Percentiles rank a stretch among this genome's conserved stretches.
Evolutionary conservation across 2,329 filamentous ascomycete species (phyloP).

Genomic region (Xylaria sp.): DNA sequence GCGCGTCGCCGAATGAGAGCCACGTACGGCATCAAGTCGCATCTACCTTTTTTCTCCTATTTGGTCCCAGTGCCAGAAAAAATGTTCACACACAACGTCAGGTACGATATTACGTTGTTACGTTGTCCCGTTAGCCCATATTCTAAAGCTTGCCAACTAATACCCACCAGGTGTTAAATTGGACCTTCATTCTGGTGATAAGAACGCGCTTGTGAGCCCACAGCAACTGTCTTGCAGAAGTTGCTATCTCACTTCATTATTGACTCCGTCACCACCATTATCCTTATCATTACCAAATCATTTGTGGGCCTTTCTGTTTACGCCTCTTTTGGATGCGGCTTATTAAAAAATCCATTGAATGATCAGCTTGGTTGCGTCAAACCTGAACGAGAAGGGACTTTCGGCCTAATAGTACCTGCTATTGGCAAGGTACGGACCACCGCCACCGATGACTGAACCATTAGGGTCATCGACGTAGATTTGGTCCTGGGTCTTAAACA

Average conservation of each 20-base stretch:
- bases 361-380: neutral
- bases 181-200: slow-evolving; percentile 11
- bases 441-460: neutral
- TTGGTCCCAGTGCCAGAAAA: neutral
- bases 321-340: neutral
- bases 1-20: slow-evolving; percentile 34
- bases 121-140: neutral
- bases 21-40: slow-evolving; percentile 7
- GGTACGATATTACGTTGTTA: slow-evolving; percentile 13
- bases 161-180: slow-evolving; percentile 13
- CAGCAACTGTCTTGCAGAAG: neutral
- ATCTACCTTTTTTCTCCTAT: neutral
- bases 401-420: neutral
- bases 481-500: neutral
- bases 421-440: neutral
- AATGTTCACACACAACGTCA: slow-evolving; percentile 12
- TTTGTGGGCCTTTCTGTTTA: neutral
- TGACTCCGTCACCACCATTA: neutral
- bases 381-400: neutral
- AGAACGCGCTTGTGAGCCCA: slow-evolving; percentile 23
- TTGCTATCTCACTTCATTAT: neutral
- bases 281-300: neutral
- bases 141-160: slow-evolving; percentile 2
- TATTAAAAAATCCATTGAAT: neutral
- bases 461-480: neutral